A percentile compares a stretch with the other conserved stretches of the same genome.
Conservation (phyloP, 75 land plant genomes). For the Chamaecyparis obtusa region DNA sequence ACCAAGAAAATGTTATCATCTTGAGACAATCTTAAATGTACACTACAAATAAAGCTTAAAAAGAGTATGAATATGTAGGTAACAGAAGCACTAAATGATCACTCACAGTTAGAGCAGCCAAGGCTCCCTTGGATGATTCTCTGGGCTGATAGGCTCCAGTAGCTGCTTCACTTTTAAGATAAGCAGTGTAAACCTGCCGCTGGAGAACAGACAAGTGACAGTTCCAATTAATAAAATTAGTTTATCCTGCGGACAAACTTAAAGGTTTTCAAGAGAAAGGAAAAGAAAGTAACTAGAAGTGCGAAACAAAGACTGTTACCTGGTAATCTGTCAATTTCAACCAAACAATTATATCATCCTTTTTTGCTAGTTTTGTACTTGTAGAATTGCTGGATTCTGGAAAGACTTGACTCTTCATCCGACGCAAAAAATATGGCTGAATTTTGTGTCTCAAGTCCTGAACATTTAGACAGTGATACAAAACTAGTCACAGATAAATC, state of each 20-base stretch:
- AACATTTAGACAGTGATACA: background rate
- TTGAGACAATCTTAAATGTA: background rate
- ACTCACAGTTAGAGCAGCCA: constrained; percentile 93
- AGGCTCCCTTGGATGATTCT: constrained; percentile 53
- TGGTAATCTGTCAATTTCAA: constrained; percentile 68
- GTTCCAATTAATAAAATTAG: background rate
- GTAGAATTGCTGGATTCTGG: constrained; percentile 30
- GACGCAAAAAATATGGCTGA: constrained; percentile 91
- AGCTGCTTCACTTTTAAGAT: constrained; percentile 79
- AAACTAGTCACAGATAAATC: background rate
- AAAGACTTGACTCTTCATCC: constrained; percentile 91
- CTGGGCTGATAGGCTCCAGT: background rate
- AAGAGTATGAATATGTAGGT: background rate
- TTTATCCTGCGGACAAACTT: background rate
- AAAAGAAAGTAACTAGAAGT: background rate
- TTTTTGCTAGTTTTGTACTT: constrained; percentile 59
- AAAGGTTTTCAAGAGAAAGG: too few species aligned
- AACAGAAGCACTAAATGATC: background rate
- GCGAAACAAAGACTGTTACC: constrained; percentile 32
- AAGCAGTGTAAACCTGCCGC: constrained; percentile 90
- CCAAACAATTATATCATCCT: constrained; percentile 97
- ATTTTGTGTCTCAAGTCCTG: constrained; percentile 86
- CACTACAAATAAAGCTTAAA: background rate
- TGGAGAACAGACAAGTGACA: constrained; percentile 19
- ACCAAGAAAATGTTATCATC: background rate